phyloP scores from a whole-genome alignment of 2,329 filamentous ascomycete species.

The Aspergillus amoenus region DNA sequence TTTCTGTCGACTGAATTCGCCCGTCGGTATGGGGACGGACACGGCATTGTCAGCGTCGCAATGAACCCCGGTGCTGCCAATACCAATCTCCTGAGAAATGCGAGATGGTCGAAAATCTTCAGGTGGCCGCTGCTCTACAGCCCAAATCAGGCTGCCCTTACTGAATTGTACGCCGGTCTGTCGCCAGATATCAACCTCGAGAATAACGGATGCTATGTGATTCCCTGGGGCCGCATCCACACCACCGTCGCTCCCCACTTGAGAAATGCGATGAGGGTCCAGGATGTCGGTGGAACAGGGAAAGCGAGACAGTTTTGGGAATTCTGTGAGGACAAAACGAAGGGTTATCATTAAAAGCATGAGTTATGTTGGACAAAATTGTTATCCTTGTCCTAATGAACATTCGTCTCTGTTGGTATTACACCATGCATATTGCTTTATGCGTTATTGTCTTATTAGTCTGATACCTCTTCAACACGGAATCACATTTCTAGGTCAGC shows the following conservation, averaged over 20 bases:
- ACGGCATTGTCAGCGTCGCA: constrained; percentile 35
- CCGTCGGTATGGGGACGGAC: constrained; percentile 24
- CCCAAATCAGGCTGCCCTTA: constrained; percentile 5
- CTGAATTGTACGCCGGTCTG: constrained; percentile 5
- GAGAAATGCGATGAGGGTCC: neutral
- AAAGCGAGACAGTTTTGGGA: constrained; percentile 8
- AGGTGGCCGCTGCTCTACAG: constrained; percentile 4
- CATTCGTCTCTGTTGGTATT: neutral
- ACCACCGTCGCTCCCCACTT: constrained; percentile 7
- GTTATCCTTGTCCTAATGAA: constrained; percentile 1
- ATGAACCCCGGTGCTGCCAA: constrained; percentile 11
- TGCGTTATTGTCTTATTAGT: neutral
- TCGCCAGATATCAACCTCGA: constrained; percentile 5
- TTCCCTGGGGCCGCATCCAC: constrained; percentile 12
- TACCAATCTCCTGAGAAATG: constrained; percentile 8
- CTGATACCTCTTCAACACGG: neutral
- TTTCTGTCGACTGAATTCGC: constrained; percentile 32
- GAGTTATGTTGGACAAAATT: neutral
- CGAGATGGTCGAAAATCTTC: constrained; percentile 8
- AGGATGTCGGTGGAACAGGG: constrained; percentile 7
- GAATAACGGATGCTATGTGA: constrained; percentile 12
- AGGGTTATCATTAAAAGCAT: constrained; percentile 1
- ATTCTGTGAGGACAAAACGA: constrained; percentile 10
- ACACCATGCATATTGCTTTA: neutral
- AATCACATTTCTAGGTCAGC: neutral